These are phyloP conservation scores for Angomonas ambiguus DNA, from an alignment of 208 protist species.

Conservation along the genomic window DNA sequence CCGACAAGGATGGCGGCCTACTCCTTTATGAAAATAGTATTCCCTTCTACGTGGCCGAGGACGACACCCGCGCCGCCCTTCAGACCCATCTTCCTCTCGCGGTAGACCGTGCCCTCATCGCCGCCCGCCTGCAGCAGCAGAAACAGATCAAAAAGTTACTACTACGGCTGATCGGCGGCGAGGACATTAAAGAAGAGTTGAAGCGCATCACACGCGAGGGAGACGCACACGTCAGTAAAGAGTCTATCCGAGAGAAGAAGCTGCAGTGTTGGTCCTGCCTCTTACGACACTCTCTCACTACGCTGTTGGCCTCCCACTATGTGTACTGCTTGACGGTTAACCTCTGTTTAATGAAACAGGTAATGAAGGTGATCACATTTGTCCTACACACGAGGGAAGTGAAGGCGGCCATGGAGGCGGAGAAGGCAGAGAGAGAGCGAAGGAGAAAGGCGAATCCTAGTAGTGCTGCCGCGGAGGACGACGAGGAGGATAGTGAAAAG, in stretches of 20 bases:
- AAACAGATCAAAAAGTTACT: conserved; percentile 2
- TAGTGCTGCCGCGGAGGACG: not conserved
- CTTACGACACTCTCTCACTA: not conserved
- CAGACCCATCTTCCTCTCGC: not conserved
- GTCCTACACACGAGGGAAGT: not conserved
- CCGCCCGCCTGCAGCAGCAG: not conserved
- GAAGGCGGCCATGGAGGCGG: not conserved
- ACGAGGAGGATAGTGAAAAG: not conserved
- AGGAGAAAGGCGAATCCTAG: not conserved
- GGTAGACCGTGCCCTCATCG: not conserved
- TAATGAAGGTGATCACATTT: conserved; percentile 1
- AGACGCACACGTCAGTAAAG: not conserved
- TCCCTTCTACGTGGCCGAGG: not conserved
- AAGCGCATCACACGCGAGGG: not conserved
- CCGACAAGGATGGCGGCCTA: too few species aligned
- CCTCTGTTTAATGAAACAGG: not conserved
- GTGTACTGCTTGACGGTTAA: not conserved
- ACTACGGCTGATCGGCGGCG: not conserved
- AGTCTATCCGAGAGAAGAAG: not conserved
- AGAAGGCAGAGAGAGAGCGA: not conserved
- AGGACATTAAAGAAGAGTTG: not conserved
- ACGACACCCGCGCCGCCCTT: not conserved
- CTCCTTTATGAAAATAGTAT: not conserved
- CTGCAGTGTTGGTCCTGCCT: not conserved
- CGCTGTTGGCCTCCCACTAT: not conserved